Conservation (phyloP, 306 rosid species). For the Albizia julibrissin region DNA sequence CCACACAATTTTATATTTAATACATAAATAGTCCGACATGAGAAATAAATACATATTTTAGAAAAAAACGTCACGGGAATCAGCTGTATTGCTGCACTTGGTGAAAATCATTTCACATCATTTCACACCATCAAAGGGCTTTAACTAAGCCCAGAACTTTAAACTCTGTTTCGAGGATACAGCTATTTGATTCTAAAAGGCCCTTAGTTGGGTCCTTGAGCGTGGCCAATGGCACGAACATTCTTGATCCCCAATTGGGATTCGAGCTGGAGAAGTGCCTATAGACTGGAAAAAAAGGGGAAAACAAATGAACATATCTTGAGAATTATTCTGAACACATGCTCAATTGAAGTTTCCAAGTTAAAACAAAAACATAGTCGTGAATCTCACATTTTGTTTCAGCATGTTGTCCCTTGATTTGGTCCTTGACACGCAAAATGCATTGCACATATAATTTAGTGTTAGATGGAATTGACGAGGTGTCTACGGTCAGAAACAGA, state of each 20-base stretch:
- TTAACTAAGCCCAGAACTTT: conserved; percentile 38
- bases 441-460: conserved; percentile 26
- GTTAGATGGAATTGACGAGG: conserved; percentile 22
- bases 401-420: conserved; percentile 29
- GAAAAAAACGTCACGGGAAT: no score
- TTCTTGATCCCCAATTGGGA: not conserved
- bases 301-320: not conserved
- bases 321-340: not conserved
- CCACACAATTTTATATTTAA: no score
- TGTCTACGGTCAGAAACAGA: conserved; percentile 26
- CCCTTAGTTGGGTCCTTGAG: conserved; percentile 33
- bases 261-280: not conserved
- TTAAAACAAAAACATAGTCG: not conserved
- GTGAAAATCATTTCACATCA: not conserved
- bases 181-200: conserved; percentile 21
- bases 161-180: conserved; percentile 39
- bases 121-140: not conserved
- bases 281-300: not conserved
- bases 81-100: no score
- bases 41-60: no score
- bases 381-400: conserved; percentile 23
- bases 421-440: conserved; percentile 32
- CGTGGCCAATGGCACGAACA: conserved; percentile 34
- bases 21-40: no score
- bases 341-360: not conserved